Evolutionary conservation across 2,329 filamentous ascomycete species (phyloP).

Genomic region (Xylariaceae sp.): DNA sequence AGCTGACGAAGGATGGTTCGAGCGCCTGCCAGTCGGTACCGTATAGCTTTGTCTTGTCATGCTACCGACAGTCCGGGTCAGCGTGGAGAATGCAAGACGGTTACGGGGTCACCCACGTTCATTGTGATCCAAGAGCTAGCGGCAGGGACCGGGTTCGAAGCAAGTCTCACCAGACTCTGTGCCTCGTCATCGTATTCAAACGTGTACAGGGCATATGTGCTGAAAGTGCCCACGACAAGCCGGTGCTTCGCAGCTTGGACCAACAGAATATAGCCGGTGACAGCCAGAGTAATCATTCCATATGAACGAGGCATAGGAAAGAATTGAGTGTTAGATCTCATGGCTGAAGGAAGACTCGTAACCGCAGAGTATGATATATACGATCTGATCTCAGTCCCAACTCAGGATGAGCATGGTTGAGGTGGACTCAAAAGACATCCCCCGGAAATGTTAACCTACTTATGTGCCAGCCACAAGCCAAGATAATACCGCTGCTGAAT

Average conservation of each 20-base stretch:
- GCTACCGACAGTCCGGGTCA: constrained; percentile 11
- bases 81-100: neutral
- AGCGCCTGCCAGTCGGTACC: constrained; percentile 20
- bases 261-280: constrained; percentile 1
- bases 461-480: too few species aligned
- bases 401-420: too few species aligned
- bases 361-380: too few species aligned
- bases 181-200: constrained; percentile 26
- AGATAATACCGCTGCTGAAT: too few species aligned
- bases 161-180: constrained; percentile 16
- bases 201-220: constrained; percentile 24
- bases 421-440: too few species aligned
- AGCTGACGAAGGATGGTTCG: constrained; percentile 22
- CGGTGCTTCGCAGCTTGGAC: constrained; percentile 16
- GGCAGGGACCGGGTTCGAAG: constrained; percentile 14
- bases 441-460: too few species aligned
- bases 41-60: constrained; percentile 28
- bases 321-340: too few species aligned
- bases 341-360: too few species aligned
- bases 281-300: neutral
- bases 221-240: constrained; percentile 28
- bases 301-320: neutral
- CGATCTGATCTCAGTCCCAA: too few species aligned
- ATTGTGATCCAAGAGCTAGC: constrained; percentile 27
- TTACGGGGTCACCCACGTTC: constrained; percentile 25